A percentile compares a stretch with the other conserved stretches of the same genome.
Conservation (phyloP, 257 asterid species). For the Misopates orontium region DNA sequence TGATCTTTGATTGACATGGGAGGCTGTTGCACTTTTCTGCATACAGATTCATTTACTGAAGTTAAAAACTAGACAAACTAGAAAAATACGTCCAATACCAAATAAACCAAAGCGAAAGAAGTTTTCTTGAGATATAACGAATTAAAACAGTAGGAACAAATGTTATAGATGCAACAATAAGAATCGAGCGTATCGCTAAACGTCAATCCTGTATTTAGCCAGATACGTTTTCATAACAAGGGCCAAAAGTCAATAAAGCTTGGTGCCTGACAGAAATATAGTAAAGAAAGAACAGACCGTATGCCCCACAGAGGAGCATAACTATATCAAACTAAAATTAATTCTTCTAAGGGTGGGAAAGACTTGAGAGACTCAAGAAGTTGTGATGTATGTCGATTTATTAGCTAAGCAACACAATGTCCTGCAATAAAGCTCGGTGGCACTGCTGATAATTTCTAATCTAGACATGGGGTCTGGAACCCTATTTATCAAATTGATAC, state of each 20-base stretch:
- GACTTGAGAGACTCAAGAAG: no score
- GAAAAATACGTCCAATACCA: neutral
- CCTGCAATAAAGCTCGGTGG: neutral
- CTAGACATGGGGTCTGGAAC: neutral
- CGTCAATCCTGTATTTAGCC: no score
- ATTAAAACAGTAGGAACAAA: neutral
- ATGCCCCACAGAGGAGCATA: no score
- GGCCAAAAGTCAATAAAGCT: no score
- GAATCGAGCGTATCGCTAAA: no score
- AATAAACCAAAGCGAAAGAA: neutral
- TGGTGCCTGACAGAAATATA: no score
- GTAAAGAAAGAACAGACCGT: no score
- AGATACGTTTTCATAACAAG: no score
- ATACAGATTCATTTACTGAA: slow-evolving; percentile 2
- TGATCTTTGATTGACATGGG: slow-evolving; percentile 79
- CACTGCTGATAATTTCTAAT: neutral
- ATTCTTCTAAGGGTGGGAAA: no score
- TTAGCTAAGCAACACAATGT: neutral
- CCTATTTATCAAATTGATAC: neutral
- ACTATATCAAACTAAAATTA: no score
- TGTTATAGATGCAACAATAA: no score
- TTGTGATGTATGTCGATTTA: no score
- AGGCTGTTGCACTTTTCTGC: slow-evolving; percentile 67
- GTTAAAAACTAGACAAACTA: neutral
- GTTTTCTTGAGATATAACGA: neutral